A percentile compares a stretch with the other conserved stretches of the same genome.
These are phyloP conservation scores for Leishmania arabica DNA, from an alignment of 208 protist species.

Conservation along the genomic window DNA sequence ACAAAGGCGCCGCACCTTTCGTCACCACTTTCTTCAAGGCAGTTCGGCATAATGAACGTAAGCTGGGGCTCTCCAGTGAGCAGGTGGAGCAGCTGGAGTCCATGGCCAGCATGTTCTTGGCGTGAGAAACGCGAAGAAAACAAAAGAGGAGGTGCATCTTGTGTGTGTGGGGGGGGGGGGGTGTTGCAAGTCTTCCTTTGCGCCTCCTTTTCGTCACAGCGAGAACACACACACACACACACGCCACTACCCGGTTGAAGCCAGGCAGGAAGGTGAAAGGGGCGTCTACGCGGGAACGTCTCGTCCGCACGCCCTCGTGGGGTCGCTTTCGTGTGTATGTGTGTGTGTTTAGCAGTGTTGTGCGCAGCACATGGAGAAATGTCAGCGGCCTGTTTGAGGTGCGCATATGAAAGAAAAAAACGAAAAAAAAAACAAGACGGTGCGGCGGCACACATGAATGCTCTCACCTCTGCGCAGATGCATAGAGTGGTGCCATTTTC, in stretches of 20 bases:
- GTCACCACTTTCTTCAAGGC: conserved; percentile 70
- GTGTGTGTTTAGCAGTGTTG: not conserved
- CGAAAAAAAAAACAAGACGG: not conserved
- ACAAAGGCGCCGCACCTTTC: conserved; percentile 53
- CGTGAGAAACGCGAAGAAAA: conserved; percentile 13
- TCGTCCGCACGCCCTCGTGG: not conserved
- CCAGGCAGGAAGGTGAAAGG: not conserved
- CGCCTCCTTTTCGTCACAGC: not conserved
- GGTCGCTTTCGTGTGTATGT: not conserved
- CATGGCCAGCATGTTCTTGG: conserved; percentile 67
- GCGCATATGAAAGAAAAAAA: not conserved
- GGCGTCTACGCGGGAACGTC: not conserved
- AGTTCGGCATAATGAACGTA: conserved; percentile 51
- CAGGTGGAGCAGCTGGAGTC: conserved; percentile 61
- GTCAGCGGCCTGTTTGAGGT: not conserved
- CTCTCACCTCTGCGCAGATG: not conserved
- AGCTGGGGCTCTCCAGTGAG: conserved; percentile 54
- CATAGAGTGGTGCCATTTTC: not conserved
- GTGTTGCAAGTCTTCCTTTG: not conserved
- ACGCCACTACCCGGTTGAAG: not conserved
- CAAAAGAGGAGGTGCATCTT: not conserved
- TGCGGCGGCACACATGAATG: not conserved
- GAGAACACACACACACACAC: conserved; percentile 11
- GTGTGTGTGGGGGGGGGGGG: too few relatives aligned
- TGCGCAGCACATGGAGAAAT: not conserved